Evolutionary conservation across 139 green algal species (phyloP), one percentile per base, ranked within the genome.

Genomic region (Asterochloris sp.): DNA sequence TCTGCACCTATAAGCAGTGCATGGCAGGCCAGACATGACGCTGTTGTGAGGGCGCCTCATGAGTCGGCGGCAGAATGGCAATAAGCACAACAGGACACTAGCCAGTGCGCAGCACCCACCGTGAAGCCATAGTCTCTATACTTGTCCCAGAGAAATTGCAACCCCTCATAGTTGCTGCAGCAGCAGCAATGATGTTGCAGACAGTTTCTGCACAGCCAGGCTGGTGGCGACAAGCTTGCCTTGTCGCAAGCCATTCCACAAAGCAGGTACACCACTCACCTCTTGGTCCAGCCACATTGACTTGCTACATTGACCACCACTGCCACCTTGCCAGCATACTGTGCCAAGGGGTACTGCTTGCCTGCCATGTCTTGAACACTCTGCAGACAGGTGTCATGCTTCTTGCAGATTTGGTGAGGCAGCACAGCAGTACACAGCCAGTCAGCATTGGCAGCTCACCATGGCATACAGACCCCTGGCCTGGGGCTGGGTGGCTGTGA

Each of bases 291-390:
- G 15, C 91, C 92, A 81, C 91, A 96, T 0, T 90, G 83, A 13
- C 86, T 93, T 17, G 93, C 93, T 26, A 97, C 92, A 79, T 97
- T 97, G 0, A 93, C 90, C 29, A 96, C 87, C 4, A 96, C 73
- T 9, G 85, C 76, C n/a, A 94, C 86, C 73, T 91, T 90, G 73
- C 89, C 89, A 1, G 78, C 78, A 74, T 88, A 89, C 27, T 89
- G 62, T n/a, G 69, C 78, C 54, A 93, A 73, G 11, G 71, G 10
- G 19, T 81, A 27, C 47, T 83, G 75, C 0, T 82, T 73, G 26
- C 89, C 91, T 62, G 90, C 79, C 47, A 89, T 89, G 83, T 90
- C 87, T 11, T 83, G 15, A 13, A 85, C 89, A 73, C 19, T 60
- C 85, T 91, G 88, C 82, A 86, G 1, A 66, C 28, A 71, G 21